Conservation (phyloP, 2,329 filamentous ascomycete species). For the Fusarium floridanum region DNA sequence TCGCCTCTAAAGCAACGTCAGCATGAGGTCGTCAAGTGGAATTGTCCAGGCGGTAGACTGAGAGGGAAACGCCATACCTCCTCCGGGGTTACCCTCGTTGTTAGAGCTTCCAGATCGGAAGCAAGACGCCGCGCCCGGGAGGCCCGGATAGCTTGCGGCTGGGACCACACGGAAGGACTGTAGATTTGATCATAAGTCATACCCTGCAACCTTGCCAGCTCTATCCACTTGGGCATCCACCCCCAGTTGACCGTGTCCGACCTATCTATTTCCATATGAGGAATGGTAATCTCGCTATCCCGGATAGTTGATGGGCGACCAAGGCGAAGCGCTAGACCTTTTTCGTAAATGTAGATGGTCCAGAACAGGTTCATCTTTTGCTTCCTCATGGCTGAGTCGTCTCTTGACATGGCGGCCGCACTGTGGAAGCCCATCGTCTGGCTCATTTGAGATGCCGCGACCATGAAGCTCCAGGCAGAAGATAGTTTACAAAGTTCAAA, state of each 20-base stretch:
- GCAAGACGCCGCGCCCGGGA: conserved; percentile 31
- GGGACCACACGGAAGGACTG: conserved; percentile 40
- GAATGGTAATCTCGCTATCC: conserved; percentile 44
- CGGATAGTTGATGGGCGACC: conserved; percentile 44
- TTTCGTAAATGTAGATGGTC: conserved; percentile 44
- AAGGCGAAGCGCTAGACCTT: conserved; percentile 42
- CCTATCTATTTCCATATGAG: conserved; percentile 1
- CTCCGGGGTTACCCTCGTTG: no score
- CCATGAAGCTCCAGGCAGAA: conserved; percentile 40
- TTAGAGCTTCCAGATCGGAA: background rate
- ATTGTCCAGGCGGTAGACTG: no score
- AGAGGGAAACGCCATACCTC: no score
- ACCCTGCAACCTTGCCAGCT: conserved; percentile 36
- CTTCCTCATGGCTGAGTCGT: conserved; percentile 6
- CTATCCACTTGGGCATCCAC: conserved; percentile 26
- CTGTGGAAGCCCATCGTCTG: conserved; percentile 39
- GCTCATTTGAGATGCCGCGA: conserved; percentile 30
- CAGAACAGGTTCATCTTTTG: conserved; percentile 42
- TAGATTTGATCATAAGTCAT: conserved; percentile 47
- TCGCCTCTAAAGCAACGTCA: no score
- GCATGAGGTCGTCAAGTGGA: no score
- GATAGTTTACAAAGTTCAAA: conserved; percentile 36
- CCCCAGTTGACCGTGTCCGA: background rate
- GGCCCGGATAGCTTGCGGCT: conserved; percentile 31
- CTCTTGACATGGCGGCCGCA: conserved; percentile 10